phyloP scores from a whole-genome alignment of 2,329 filamentous ascomycete genomes.

The Paracoccidioides brasiliensis region DNA sequence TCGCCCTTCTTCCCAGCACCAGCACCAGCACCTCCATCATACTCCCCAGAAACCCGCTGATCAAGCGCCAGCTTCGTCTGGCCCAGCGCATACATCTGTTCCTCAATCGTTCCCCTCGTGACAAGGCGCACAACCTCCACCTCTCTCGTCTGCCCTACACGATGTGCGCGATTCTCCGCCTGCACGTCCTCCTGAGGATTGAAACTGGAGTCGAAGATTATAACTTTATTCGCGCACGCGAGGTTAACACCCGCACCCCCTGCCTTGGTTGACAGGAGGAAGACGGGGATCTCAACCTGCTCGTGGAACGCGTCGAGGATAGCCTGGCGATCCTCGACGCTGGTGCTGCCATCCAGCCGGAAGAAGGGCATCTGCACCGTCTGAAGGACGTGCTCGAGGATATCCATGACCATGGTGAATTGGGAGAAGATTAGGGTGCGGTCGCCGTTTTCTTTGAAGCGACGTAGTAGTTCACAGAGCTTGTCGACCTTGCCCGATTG shows the following conservation, averaged over 20 bases:
- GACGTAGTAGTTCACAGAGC: slow-evolving; percentile 58
- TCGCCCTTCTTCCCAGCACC: slow-evolving; percentile 39
- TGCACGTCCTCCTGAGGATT: slow-evolving; percentile 98
- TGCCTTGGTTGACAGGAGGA: slow-evolving; percentile 83
- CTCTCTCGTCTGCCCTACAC: slow-evolving; percentile 78
- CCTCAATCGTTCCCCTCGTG: slow-evolving; percentile 71
- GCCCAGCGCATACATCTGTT: slow-evolving; percentile 82
- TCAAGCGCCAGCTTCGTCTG: slow-evolving; percentile 89
- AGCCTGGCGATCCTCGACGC: slow-evolving; percentile 69
- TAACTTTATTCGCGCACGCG: slow-evolving; percentile 88
- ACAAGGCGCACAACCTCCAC: slow-evolving; percentile 86
- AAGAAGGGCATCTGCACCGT: slow-evolving; percentile 62
- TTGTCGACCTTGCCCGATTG: slow-evolving; percentile 74
- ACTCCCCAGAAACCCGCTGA: slow-evolving; percentile 52
- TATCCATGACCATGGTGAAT: slow-evolving; percentile 83
- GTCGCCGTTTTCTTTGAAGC: slow-evolving; percentile 68
- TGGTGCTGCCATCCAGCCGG: slow-evolving; percentile 74
- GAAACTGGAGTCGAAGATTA: slow-evolving; percentile 95
- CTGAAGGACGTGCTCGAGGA: slow-evolving; percentile 70
- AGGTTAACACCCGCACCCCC: slow-evolving; percentile 97
- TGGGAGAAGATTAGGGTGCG: slow-evolving; percentile 85
- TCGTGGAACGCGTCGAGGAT: slow-evolving; percentile 78
- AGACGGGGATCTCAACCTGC: slow-evolving; percentile 67
- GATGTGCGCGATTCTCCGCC: slow-evolving; percentile 90
- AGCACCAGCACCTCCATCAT: slow-evolving; percentile 37